Percentiles rank a stretch among this genome's conserved stretches.
phyloP scores from a whole-genome alignment of 75 land plant species.

The Selaginella tamariscina region DNA sequence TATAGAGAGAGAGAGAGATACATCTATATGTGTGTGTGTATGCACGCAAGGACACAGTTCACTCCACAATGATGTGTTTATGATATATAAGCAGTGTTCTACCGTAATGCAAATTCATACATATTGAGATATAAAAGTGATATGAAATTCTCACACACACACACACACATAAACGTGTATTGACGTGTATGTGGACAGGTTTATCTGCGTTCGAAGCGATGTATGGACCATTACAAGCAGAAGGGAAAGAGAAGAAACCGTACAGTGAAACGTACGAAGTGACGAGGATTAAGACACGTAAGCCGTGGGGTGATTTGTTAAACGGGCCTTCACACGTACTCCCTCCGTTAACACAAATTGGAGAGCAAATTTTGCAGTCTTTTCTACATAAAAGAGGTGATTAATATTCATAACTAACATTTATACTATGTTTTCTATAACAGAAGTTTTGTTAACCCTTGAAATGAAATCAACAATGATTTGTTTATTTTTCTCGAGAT shows the following conservation, averaged over 20 bases:
- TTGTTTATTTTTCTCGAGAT: no score
- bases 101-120: no score
- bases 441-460: no score
- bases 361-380: conserved; percentile 23
- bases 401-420: no score
- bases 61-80: no score
- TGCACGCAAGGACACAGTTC: no score
- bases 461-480: no score
- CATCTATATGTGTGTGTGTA: no score
- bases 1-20: no score
- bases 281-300: neutral
- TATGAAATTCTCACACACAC: neutral
- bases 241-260: neutral
- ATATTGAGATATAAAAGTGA: neutral
- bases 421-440: no score
- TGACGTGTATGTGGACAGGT: neutral
- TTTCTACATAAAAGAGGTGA: conserved; percentile 20
- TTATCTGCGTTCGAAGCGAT: conserved; percentile 16
- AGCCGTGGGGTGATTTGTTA: conserved; percentile 25
- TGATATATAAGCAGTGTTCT: no score
- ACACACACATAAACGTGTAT: no score
- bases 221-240: conserved; percentile 17
- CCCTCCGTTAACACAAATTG: conserved; percentile 20
- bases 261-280: neutral
- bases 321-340: conserved; percentile 28